Evolutionary conservation across 331 rosid genomes (phyloP).

Genomic region (Quercus tomentella): DNA sequence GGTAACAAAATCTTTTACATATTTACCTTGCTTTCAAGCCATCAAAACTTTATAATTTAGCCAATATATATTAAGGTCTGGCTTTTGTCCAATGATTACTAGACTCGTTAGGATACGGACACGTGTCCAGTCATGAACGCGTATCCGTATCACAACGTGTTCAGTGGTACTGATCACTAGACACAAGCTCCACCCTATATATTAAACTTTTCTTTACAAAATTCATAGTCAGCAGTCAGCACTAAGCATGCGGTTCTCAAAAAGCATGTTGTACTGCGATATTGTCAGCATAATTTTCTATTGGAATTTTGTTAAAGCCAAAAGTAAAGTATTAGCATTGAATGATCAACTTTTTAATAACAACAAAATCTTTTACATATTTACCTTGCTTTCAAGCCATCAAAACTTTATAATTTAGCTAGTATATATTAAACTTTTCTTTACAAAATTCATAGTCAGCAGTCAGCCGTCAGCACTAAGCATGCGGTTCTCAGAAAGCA

Average conservation of each 20-base stretch:
- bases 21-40: neutral
- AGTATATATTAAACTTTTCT: too few relatives aligned
- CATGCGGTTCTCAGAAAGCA: too few relatives aligned
- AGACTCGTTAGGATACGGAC: too few relatives aligned
- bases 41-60: neutral
- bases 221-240: too few relatives aligned
- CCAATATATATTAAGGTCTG: too few relatives aligned
- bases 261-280: neutral
- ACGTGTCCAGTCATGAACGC: fast-evolving
- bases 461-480: too few relatives aligned
- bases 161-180: fast-evolving
- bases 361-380: neutral
- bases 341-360: neutral
- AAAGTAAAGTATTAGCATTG: neutral
- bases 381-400: neutral
- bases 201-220: too few relatives aligned
- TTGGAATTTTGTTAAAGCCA: neutral
- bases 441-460: too few relatives aligned
- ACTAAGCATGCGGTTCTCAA: too few relatives aligned
- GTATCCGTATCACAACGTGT: too few relatives aligned
- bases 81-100: too few relatives aligned
- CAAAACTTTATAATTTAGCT: neutral
- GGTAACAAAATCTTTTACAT: neutral
- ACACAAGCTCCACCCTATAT: too few relatives aligned
- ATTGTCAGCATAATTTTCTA: neutral